These are phyloP conservation scores for Aspergillus haitiensis DNA, from an alignment of 495 filamentous ascomycete species.

Conservation along the genomic window DNA sequence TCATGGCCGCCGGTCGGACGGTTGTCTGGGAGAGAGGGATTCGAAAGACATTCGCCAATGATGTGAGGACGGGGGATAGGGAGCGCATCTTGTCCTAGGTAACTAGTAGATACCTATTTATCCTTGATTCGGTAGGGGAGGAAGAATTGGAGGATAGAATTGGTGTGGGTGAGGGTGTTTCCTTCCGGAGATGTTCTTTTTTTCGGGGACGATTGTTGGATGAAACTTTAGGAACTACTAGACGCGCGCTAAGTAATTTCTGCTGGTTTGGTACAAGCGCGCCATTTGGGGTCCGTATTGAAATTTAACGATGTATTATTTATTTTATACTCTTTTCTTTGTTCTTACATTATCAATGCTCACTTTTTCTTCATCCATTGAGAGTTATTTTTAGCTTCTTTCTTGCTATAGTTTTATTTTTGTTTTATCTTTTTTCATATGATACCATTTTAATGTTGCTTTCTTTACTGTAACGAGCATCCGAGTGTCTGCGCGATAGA, in stretches of 20 bases:
- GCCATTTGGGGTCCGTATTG: background rate
- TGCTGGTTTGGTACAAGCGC: background rate
- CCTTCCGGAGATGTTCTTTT: background rate
- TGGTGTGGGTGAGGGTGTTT: background rate
- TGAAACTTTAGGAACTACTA: background rate
- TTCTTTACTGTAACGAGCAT: too few relatives aligned
- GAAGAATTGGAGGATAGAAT: background rate
- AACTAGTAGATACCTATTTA: background rate
- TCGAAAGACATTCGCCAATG: conserved; percentile 47
- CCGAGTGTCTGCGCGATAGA: too few relatives aligned
- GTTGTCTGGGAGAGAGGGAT: conserved; percentile 41
- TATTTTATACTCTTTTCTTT: too few relatives aligned
- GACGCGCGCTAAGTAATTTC: conserved; percentile 8
- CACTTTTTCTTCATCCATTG: too few relatives aligned
- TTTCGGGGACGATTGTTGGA: conserved; percentile 31
- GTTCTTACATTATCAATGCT: too few relatives aligned
- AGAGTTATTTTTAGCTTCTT: too few relatives aligned
- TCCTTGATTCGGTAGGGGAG: background rate
- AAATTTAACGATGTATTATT: background rate
- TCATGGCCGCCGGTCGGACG: conserved; percentile 30
- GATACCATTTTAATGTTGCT: too few relatives aligned
- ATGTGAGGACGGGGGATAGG: conserved; percentile 46
- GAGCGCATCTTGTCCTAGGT: conserved; percentile 34
- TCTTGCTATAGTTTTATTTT: too few relatives aligned
- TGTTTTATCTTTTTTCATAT: too few relatives aligned